Evolutionary conservation across 768 basidiomycete species (phyloP).

Genomic region (Trametes cingulata): DNA sequence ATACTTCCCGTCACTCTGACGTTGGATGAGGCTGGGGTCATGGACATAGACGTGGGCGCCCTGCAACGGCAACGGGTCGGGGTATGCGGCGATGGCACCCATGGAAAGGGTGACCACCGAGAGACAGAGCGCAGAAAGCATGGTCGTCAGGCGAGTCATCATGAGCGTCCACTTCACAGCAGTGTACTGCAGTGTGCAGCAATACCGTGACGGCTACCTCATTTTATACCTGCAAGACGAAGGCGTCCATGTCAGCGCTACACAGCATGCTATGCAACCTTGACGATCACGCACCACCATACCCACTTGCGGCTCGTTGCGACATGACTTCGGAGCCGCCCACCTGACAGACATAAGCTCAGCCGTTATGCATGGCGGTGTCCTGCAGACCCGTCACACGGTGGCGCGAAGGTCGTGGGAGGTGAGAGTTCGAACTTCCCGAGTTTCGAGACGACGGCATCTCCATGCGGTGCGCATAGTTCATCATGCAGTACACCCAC

Average conservation of each 20-base stretch:
- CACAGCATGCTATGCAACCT: background rate
- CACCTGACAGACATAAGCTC: background rate
- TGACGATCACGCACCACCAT: slow-evolving; percentile 8
- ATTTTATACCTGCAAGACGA: background rate
- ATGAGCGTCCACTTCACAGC: background rate
- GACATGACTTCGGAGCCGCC: background rate
- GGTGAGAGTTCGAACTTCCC: background rate
- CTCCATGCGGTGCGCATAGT: background rate
- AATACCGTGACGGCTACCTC: too few species aligned
- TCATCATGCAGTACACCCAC: background rate
- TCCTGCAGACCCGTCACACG: background rate
- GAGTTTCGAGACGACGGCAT: background rate
- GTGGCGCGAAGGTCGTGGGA: background rate
- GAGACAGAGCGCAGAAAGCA: background rate
- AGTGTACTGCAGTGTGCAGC: too few species aligned
- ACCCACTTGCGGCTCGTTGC: background rate
- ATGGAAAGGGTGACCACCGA: background rate
- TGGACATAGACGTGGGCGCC: slow-evolving; percentile 16
- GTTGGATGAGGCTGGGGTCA: slow-evolving; percentile 19
- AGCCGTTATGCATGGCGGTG: too few species aligned
- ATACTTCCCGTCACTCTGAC: slow-evolving; percentile 23
- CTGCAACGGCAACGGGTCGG: slow-evolving; percentile 12
- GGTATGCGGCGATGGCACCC: slow-evolving; percentile 4
- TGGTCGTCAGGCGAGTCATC: background rate
- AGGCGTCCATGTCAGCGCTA: background rate